phyloP scores from a whole-genome alignment of 2,329 filamentous ascomycete genomes.

The Fusarium dimerum region DNA sequence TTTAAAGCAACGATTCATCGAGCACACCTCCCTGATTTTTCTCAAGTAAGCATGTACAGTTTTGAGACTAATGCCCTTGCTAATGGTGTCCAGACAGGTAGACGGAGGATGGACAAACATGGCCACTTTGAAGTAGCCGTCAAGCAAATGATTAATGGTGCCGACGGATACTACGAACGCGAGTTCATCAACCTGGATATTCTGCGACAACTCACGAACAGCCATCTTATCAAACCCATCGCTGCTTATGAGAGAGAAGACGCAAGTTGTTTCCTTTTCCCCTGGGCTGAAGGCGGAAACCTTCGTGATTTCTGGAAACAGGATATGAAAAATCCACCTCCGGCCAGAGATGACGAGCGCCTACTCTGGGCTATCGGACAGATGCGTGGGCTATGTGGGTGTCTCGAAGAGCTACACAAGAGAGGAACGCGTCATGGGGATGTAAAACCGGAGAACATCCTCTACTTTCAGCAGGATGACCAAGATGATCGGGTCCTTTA shows the following conservation, averaged over 20 bases:
- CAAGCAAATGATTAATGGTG: background rate
- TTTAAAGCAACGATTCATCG: background rate
- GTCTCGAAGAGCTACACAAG: background rate
- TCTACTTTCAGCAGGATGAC: background rate
- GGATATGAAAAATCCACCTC: background rate
- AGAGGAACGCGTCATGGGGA: background rate
- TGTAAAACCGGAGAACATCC: constrained; percentile 5
- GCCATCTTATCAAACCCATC: constrained; percentile 5
- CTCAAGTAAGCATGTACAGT: background rate
- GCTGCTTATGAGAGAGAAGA: background rate
- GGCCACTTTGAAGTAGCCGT: background rate
- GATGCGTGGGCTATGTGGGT: background rate
- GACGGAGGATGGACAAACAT: background rate
- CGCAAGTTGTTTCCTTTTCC: constrained; percentile 3
- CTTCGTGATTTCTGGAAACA: background rate
- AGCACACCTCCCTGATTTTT: background rate
- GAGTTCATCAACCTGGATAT: background rate
- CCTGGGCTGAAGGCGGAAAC: constrained; percentile 5
- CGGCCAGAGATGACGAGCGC: rapidly evolving
- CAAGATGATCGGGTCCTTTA: background rate
- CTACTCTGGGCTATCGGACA: constrained; percentile 1
- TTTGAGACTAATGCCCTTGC: background rate
- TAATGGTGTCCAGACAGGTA: background rate
- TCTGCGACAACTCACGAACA: background rate
- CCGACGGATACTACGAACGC: background rate